Evolutionary conservation across 2,329 filamentous ascomycete genomes (phyloP).

Genomic region (Alternaria sp.): DNA sequence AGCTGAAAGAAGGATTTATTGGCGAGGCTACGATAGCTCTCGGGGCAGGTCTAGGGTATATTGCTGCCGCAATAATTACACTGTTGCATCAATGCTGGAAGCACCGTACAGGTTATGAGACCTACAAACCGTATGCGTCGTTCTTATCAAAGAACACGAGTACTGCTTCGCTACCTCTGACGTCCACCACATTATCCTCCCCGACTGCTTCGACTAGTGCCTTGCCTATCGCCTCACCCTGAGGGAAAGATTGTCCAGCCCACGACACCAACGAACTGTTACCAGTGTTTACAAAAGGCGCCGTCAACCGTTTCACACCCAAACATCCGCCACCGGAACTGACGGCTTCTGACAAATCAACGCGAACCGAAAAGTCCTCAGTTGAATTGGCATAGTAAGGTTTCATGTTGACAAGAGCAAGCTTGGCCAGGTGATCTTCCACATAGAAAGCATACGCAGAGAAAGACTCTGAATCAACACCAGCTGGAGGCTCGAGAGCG

Average conservation of each 20-base stretch:
- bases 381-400: conserved; percentile 16
- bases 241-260: conserved; percentile 17
- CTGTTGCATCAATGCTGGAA: background rate
- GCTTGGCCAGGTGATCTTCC: conserved; percentile 9
- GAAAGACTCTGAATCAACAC: conserved; percentile 8
- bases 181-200: background rate
- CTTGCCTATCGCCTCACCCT: conserved; percentile 10
- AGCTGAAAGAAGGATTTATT: too few relatives aligned
- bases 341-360: background rate
- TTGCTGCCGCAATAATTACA: background rate
- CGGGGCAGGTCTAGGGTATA: background rate
- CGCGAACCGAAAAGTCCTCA: background rate
- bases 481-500: conserved; percentile 1
- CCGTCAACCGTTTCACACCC: conserved; percentile 4
- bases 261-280: conserved; percentile 7
- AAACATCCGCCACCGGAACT: background rate
- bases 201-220: conserved; percentile 11
- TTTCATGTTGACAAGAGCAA: conserved; percentile 21
- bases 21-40: background rate
- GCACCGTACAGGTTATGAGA: background rate
- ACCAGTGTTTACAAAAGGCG: conserved; percentile 11
- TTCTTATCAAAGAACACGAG: conserved; percentile 15
- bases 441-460: conserved; percentile 20
- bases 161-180: conserved; percentile 16
- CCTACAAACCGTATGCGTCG: conserved; percentile 10